Conservation (phyloP, 208 protist genomes). For the Balamuthia mandrillaris region DNA sequence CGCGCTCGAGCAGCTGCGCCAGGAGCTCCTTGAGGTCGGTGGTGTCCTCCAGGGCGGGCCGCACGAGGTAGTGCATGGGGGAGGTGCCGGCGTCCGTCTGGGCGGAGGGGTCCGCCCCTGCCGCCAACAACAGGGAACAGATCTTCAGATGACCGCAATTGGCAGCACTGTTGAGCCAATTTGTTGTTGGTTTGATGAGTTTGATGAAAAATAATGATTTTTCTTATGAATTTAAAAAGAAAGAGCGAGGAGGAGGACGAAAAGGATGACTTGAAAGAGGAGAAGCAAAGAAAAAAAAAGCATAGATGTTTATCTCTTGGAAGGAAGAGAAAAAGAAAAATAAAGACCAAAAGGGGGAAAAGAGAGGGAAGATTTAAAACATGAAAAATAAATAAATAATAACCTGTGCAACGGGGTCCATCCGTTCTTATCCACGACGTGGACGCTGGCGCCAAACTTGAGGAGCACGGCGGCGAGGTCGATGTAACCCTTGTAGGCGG, state of each 20-base stretch:
- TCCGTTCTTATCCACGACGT: not conserved
- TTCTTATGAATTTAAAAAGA: too few relatives aligned
- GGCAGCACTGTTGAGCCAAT: conserved; percentile 25
- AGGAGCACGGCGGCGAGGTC: conserved; percentile 4
- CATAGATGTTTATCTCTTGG: not conserved
- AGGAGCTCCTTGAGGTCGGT: conserved; percentile 53
- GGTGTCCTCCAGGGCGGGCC: conserved; percentile 40
- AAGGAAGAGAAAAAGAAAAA: not conserved
- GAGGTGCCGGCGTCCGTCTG: conserved; percentile 28
- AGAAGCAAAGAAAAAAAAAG: not conserved
- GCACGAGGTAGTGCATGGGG: conserved; percentile 58
- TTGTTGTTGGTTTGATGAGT: too few relatives aligned
- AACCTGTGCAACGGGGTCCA: conserved; percentile 36
- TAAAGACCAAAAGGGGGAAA: not conserved
- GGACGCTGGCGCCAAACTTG: not conserved
- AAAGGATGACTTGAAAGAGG: not conserved
- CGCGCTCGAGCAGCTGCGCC: conserved; percentile 48
- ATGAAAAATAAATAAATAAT: not conserved
- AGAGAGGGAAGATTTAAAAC: not conserved
- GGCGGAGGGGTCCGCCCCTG: not conserved
- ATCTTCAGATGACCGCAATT: conserved; percentile 20
- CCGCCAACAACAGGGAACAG: not conserved
- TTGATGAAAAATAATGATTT: too few relatives aligned
- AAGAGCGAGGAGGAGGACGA: not conserved
- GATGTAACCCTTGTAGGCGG: not conserved